phyloP scores from a whole-genome alignment of 2,329 filamentous ascomycete species.

The Neopestalotiopsis clavispora region DNA sequence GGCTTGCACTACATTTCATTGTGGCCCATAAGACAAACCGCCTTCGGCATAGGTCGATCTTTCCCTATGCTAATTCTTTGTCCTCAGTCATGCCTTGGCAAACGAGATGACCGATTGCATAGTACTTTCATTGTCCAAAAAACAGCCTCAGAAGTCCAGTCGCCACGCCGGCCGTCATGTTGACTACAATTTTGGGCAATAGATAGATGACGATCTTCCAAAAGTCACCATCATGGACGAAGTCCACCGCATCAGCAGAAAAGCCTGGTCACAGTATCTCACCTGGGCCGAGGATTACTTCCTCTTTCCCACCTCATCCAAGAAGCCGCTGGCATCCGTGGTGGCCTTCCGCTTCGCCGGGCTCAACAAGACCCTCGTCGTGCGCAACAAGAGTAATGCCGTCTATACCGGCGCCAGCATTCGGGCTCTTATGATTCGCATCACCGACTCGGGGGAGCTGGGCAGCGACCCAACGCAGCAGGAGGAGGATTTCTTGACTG shows the following conservation, averaged over 20 bases:
- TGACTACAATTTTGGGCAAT: no score
- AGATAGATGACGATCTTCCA: background rate
- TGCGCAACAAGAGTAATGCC: constrained; percentile 15
- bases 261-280: background rate
- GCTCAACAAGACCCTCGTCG: background rate
- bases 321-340: background rate
- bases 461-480: background rate
- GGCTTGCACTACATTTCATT: no score
- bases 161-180: no score
- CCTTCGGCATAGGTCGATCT: no score
- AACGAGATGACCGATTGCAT: background rate
- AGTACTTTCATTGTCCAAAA: background rate
- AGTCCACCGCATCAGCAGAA: background rate
- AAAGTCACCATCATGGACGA: background rate
- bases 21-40: no score
- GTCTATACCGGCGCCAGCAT: constrained; percentile 11
- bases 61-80: no score
- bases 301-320: background rate
- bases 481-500: background rate
- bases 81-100: background rate
- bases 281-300: constrained; percentile 7
- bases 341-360: constrained; percentile 4
- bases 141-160: background rate
- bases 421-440: constrained; percentile 7
- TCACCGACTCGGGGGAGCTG: constrained; percentile 5